Conservation (phyloP, 176 grass and related monocot genomes). For the Otatea glauca region DNA sequence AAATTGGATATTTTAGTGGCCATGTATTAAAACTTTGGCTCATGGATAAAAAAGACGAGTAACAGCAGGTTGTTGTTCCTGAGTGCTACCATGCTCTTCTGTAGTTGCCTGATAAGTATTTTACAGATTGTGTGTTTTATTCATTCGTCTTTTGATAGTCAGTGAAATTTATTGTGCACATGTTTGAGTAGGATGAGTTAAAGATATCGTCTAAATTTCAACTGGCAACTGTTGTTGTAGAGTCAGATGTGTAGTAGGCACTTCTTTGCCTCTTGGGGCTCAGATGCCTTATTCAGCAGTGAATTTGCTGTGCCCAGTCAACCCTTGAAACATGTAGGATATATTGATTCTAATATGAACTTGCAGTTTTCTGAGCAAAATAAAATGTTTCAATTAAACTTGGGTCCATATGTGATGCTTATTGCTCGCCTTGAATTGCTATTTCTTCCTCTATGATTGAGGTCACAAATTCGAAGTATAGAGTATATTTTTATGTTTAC, state of each 20-base stretch:
- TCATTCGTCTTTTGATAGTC: not conserved
- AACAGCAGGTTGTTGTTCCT: not conserved
- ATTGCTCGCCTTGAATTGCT: too few relatives aligned
- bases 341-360: not conserved
- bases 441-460: too few relatives aligned
- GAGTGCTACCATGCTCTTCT: not conserved
- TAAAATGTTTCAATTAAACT: not conserved
- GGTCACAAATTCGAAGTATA: not conserved
- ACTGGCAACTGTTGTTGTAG: too few relatives aligned
- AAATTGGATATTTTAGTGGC: not conserved
- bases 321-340: not conserved
- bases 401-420: not conserved
- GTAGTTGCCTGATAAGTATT: not conserved
- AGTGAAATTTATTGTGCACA: not conserved
- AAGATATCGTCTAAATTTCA: too few relatives aligned
- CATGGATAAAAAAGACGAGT: not conserved
- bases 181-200: not conserved
- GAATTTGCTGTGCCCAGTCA: not conserved
- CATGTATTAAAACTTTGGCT: not conserved
- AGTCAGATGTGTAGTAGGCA: not conserved
- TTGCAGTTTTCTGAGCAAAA: not conserved
- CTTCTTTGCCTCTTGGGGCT: not conserved
- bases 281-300: not conserved
- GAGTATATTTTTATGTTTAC: constrained; percentile 22
- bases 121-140: not conserved